These are phyloP conservation scores for Salvia rosmarinus DNA, from an alignment of 257 asterid species.

Conservation along the genomic window DNA sequence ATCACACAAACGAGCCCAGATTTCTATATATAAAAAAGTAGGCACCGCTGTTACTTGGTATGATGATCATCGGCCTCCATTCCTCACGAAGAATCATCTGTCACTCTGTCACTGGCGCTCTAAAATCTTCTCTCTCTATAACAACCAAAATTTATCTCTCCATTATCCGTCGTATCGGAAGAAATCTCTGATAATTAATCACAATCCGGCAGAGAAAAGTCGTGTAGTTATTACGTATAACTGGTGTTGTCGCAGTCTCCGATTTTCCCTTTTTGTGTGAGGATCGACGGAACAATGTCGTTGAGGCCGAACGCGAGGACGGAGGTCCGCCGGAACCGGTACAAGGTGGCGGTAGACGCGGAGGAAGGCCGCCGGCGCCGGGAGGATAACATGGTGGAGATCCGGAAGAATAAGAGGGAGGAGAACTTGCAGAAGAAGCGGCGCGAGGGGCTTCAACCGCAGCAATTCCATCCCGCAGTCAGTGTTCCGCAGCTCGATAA, in stretches of 20 bases:
- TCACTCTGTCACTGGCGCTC: conserved; percentile 12
- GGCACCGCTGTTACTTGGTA: conserved; percentile 24
- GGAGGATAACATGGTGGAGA: conserved; percentile 95
- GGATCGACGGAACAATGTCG: conserved; percentile 67
- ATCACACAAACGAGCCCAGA: not conserved
- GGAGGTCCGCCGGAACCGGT: conserved; percentile 91
- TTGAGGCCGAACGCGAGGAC: conserved; percentile 81
- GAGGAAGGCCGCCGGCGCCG: conserved; percentile 93
- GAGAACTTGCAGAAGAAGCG: conserved; percentile 91
- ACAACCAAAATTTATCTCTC: not conserved
- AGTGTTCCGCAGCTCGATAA: conserved; percentile 62
- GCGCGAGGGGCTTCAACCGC: conserved; percentile 84
- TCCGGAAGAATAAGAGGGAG: conserved; percentile 87
- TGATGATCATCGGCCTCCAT: conserved; percentile 26
- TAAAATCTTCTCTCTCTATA: not conserved
- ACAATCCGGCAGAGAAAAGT: not conserved
- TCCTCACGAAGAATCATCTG: conserved; percentile 1
- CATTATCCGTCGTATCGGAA: not conserved
- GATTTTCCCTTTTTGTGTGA: conserved; percentile 27
- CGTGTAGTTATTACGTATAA: not conserved
- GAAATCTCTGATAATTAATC: conserved; percentile 9
- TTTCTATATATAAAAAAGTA: not conserved
- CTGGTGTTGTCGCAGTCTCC: not conserved
- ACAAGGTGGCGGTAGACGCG: conserved; percentile 96
- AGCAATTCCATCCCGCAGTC: conserved; percentile 56